These are phyloP conservation scores for Pyrenochaeta sp. DNA, from an alignment of 2,329 filamentous ascomycete genomes.

Conservation along the genomic window DNA sequence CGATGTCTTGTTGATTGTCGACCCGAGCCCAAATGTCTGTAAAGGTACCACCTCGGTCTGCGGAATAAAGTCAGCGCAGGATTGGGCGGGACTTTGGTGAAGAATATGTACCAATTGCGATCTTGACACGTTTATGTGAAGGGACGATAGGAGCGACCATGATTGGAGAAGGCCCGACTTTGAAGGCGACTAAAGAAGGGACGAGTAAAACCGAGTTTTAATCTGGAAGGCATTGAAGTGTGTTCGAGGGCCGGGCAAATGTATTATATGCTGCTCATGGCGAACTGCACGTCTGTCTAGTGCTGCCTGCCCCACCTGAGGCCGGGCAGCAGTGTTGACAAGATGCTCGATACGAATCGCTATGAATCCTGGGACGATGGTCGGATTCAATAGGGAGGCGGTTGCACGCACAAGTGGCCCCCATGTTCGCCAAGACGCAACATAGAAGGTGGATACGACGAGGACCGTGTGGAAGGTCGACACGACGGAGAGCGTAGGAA, in stretches of 20 bases:
- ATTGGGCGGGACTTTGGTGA: background rate
- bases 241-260: background rate
- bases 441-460: background rate
- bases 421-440: background rate
- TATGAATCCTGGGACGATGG: background rate
- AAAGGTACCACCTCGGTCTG: conserved; percentile 24
- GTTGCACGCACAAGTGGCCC: too few relatives aligned
- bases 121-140: background rate
- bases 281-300: background rate
- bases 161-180: background rate
- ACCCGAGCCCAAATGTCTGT: conserved; percentile 20
- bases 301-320: background rate
- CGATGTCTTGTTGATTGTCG: conserved; percentile 30
- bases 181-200: background rate
- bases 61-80: background rate
- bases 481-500: background rate
- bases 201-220: background rate
- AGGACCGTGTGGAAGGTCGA: background rate
- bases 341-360: background rate
- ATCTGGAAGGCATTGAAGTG: background rate
- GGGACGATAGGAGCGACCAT: background rate
- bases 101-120: background rate
- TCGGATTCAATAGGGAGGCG: background rate
- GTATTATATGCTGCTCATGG: background rate
- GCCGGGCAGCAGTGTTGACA: background rate